These are phyloP conservation scores for Pseudotsuga menziesii DNA, from an alignment of 75 land plant species.

Conservation along the genomic window DNA sequence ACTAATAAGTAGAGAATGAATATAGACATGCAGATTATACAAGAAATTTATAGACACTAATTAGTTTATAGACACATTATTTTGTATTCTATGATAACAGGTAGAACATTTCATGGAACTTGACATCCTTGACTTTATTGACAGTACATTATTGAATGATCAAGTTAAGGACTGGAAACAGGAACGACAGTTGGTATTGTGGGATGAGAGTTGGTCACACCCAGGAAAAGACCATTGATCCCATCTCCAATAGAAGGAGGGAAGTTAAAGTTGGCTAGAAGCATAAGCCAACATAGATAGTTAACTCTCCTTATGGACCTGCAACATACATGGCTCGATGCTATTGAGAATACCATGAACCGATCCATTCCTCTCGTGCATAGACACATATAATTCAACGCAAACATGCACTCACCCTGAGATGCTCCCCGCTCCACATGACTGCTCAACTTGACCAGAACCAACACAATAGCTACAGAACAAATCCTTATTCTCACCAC, in stretches of 20 bases:
- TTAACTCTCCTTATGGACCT: not conserved
- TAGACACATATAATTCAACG: not conserved
- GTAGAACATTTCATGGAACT: too few species aligned
- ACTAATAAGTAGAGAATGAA: too few species aligned
- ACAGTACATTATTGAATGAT: too few species aligned
- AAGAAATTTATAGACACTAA: too few species aligned
- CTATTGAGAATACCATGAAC: not conserved
- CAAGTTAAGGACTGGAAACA: too few species aligned
- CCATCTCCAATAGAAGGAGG: not conserved
- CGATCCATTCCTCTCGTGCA: not conserved
- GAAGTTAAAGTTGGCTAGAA: not conserved
- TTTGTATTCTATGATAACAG: too few species aligned
- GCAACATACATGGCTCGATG: not conserved
- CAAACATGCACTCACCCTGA: not conserved
- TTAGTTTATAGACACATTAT: too few species aligned
- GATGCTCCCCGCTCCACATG: not conserved
- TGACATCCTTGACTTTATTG: too few species aligned
- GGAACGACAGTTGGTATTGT: too few species aligned
- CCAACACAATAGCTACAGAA: not conserved
- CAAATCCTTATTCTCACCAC: too few species aligned
- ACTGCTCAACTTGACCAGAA: not conserved
- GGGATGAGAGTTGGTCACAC: not conserved
- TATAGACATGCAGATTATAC: too few species aligned
- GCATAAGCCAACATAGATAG: not conserved
- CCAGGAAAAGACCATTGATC: not conserved